A percentile compares a stretch with the other conserved stretches of the same genome.
Conservation (phyloP, 305 asterid genomes). For the Fraxinus sp. region DNA sequence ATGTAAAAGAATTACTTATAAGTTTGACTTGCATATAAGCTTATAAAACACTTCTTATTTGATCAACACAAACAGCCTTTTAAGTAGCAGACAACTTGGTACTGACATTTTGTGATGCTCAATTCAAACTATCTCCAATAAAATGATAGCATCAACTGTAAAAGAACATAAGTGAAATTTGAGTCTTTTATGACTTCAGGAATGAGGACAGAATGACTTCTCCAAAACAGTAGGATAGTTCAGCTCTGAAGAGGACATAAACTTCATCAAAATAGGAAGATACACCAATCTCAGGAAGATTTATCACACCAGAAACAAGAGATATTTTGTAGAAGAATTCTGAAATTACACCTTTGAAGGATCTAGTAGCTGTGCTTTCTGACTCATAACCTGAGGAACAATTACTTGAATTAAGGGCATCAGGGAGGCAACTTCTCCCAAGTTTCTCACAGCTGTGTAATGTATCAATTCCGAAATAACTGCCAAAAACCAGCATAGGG, state of each 20-base stretch:
- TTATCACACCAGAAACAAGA: conserved; percentile 10
- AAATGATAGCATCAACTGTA: conserved; percentile 20
- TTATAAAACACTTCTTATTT: background rate
- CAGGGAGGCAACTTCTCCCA: conserved; percentile 65
- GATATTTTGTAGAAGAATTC: conserved; percentile 7
- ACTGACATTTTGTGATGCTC: background rate
- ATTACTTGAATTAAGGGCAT: conserved; percentile 89
- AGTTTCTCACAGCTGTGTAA: conserved; percentile 71
- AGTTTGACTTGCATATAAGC: background rate
- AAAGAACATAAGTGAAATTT: conserved; percentile 13
- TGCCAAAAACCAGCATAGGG: conserved; percentile 41
- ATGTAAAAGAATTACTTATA: background rate
- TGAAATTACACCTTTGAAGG: conserved; percentile 68
- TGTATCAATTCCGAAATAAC: conserved; percentile 95
- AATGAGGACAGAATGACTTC: conserved; percentile 9
- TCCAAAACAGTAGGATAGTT: conserved; percentile 12
- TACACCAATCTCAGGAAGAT: conserved; percentile 4
- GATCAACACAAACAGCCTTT: conserved; percentile 1
- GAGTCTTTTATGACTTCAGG: conserved; percentile 17
- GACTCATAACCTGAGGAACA: conserved; percentile 88
- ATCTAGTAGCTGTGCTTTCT: conserved; percentile 86
- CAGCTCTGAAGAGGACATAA: conserved; percentile 10
- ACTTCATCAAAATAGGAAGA: conserved; percentile 9
- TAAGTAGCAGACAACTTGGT: background rate
- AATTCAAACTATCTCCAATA: background rate